Conservation (phyloP, 2,329 filamentous ascomycete species). For the Aspergillus novofumigatus region DNA sequence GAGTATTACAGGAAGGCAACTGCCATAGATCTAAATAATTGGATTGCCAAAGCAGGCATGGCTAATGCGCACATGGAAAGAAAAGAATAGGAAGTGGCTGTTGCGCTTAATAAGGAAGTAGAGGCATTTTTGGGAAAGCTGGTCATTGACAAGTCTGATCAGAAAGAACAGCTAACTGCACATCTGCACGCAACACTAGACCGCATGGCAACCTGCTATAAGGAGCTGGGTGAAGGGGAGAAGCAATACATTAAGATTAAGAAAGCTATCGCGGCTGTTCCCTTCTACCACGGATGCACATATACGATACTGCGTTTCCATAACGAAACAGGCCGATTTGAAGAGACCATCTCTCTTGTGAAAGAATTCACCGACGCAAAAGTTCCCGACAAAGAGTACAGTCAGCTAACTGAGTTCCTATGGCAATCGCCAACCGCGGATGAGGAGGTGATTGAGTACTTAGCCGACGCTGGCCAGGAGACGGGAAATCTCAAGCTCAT, state of each 20-base stretch:
- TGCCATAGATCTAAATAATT: slow-evolving; percentile 1
- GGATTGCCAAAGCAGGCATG: not conserved
- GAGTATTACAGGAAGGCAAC: slow-evolving; percentile 1
- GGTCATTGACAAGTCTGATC: slow-evolving; percentile 8
- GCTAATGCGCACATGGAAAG: not conserved
- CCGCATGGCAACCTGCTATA: slow-evolving; percentile 1
- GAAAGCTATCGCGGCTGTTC: not conserved
- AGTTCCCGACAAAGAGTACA: not conserved
- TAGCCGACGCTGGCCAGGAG: not conserved
- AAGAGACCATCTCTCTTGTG: slow-evolving; percentile 1
- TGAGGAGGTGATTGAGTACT: not conserved
- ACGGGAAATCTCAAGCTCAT: slow-evolving; percentile 4
- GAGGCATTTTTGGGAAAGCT: slow-evolving; percentile 10
- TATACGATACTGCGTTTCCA: slow-evolving; percentile 1
- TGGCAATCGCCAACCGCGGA: not conserved
- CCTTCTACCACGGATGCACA: slow-evolving; percentile 1
- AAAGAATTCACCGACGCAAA: not conserved
- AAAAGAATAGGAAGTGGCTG: slow-evolving; percentile 9
- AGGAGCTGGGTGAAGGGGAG: not conserved
- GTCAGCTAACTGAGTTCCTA: not conserved
- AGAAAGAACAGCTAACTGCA: not conserved
- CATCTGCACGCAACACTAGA: not conserved
- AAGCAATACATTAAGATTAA: not conserved
- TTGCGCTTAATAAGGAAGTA: slow-evolving; percentile 15
- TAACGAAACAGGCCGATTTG: not conserved